Conservation (phyloP, 495 filamentous ascomycete species). For the Aspergillus diversus region DNA sequence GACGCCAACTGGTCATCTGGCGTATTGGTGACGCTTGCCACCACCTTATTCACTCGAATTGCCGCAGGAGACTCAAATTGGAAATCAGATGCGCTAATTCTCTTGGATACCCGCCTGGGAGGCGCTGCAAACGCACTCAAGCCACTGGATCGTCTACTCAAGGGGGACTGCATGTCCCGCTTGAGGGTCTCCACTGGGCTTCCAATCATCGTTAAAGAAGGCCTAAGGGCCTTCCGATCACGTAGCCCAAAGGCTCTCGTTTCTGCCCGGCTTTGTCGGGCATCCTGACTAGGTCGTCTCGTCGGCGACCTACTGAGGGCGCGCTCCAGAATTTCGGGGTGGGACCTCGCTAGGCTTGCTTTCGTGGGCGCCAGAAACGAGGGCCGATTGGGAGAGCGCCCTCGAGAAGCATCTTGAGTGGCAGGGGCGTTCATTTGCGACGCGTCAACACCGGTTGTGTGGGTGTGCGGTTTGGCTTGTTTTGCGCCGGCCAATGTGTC, state of each 20-base stretch:
- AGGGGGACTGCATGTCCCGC: constrained; percentile 32
- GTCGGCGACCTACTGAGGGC: constrained; percentile 43
- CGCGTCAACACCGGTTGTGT: constrained; percentile 23
- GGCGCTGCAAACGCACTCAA: constrained; percentile 47
- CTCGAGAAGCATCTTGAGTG: constrained; percentile 29
- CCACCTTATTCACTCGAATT: constrained; percentile 32
- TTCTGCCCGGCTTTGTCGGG: constrained; percentile 28
- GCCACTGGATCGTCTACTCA: constrained; percentile 35
- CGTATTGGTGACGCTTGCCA: constrained; percentile 26
- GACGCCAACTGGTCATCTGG: constrained; percentile 46
- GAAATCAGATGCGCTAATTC: constrained; percentile 49
- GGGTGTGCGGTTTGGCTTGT: constrained; percentile 49
- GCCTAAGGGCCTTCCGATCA: constrained; percentile 41
- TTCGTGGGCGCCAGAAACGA: constrained; percentile 70
- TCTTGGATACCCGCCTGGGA: constrained; percentile 44
- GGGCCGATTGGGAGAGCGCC: constrained; percentile 41
- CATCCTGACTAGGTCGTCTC: constrained; percentile 27
- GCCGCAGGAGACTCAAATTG: constrained; percentile 44
- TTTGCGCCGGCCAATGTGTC: constrained; percentile 60
- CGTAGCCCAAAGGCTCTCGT: constrained; percentile 36
- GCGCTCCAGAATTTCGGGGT: constrained; percentile 61
- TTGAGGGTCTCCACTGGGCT: constrained; percentile 36
- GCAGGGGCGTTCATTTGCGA: constrained; percentile 34
- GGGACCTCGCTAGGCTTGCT: constrained; percentile 64
- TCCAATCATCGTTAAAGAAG: constrained; percentile 41